Evolutionary conservation across 306 rosid genomes (phyloP), one percentile per base, ranked within the genome.

Genomic region (Mimosa bimucronata): DNA sequence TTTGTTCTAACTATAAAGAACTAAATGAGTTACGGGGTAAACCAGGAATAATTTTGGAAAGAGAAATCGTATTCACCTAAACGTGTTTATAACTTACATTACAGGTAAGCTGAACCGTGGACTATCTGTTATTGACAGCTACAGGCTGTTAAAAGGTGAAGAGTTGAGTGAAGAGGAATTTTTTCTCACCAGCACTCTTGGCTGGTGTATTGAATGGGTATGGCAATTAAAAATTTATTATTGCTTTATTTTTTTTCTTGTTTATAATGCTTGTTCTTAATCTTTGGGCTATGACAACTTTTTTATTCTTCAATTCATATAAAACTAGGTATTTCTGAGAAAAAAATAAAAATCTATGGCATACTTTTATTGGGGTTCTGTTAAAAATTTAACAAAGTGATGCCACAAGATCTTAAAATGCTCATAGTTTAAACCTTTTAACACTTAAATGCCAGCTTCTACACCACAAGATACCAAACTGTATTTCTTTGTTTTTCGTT

Each of bases 171-270:
- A 88, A 71, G 88, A 86, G 10, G 90, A 88, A 82, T 80, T 84
- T 50, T 88, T 88, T 80, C 92, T 79, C 72, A 84, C 88, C 26
- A 88, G 92, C 52, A 80, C 85, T 28, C 92, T 88, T 84, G 92
- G 92, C 69, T 88, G 92, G 92, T 88, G 92, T 77, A 84, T 88
- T 75, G 92, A 88, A 82, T 88, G 92, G 92, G 92, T 88, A 82
- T 58, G 77, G 3, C 73, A 48, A 11, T 81, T 5, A 65, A 74
- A 71, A 15, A 15, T n/a, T 48, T 28, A 18, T 19, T 31, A 81
- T 40, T 77, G n/a, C n/a, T 57, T n/a, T 30, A 9, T 44, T 42
- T 76, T 73, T 4, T 66, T 31, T 46, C 1, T 52, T 18, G 42
- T 48, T 28, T 6, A 29, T 62, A 66, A 68, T 30, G 62, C 50